Evolutionary conservation across 1,284 basidiomycete genomes (phyloP).

Genomic region (Trichosporon faecale): DNA sequence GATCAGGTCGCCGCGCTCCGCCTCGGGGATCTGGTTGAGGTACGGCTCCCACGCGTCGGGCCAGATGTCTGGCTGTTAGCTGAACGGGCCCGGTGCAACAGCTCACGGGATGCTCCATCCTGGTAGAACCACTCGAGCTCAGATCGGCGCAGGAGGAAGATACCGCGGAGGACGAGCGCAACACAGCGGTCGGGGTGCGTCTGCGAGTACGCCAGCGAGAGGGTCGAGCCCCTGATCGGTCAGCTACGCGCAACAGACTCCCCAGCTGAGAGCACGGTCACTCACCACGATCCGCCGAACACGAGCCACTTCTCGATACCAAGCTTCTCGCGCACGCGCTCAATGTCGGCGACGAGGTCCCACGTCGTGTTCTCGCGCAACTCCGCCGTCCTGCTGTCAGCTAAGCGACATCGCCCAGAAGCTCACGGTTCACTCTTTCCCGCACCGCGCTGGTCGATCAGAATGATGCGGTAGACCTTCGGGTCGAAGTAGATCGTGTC

Average conservation of each 20-base stretch:
- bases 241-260: background rate
- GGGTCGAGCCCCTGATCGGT: conserved; percentile 70
- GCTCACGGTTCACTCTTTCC: conserved; percentile 76
- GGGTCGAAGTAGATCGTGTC: conserved; percentile 81
- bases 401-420: background rate
- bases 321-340: conserved; percentile 71
- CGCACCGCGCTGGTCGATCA: conserved; percentile 77
- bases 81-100: too few species aligned
- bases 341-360: conserved; percentile 88
- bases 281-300: conserved; percentile 85
- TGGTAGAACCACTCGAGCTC: conserved; percentile 94
- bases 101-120: conserved; percentile 48
- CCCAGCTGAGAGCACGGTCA: conserved; percentile 22
- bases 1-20: conserved; percentile 74
- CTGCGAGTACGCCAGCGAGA: conserved; percentile 82
- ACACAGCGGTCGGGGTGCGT: conserved; percentile 76
- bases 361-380: conserved; percentile 88
- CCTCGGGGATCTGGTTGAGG: conserved; percentile 72
- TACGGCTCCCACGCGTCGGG: conserved; percentile 88
- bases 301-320: conserved; percentile 82
- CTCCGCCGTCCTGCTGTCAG: conserved; percentile 60
- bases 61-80: conserved; percentile 58
- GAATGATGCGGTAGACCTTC: conserved; percentile 65
- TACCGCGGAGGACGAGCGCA: conserved; percentile 78
- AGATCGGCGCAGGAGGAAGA: conserved; percentile 79